Evolutionary conservation across 805 yeast genomes (phyloP), one percentile per base, ranked within the genome.

Genomic region (Yarrowia porcina): DNA sequence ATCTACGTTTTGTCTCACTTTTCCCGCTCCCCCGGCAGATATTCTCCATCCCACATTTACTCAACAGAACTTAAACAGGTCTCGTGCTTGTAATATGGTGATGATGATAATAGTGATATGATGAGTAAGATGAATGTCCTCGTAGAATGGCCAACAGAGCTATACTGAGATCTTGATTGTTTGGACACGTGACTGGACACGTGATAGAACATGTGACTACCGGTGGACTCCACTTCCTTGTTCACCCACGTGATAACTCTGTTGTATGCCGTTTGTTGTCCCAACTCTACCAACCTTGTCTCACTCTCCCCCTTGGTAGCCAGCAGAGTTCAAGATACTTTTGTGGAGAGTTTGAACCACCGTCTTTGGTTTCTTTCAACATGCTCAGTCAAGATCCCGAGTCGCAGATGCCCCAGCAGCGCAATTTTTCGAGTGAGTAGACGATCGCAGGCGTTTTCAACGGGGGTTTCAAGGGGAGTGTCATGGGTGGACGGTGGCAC

Each of bases 361-460:
- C 23, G 39, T 10, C 39, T 49, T 49, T 49, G 56, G 56, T 49
- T 32, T 52, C 59, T 52, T 25, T 52, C 42, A 52, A 35, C 59
- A 52, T 52, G 59, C 59, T 52, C 59, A 52, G 44, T 52, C 44
- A 33, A 35, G 59, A 52, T 52, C 59, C 59, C 44, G 59, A 52
- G 44, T 52, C 59, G 59, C 59, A 52, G 59, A 52, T 52, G 59
- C 59, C 59, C 25, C 59, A 52, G 44, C 59, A 35, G 59, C 59
- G 59, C 33, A 52, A 52, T 52, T 52, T 52, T 36, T 52, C 59
- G 27, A 52, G 59, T 52, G 44, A 52, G 59, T 52, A 18, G n/a
- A n/a, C n/a, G n/a, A n/a, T n/a, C n/a, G n/a, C n/a, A n/a, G n/a
- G n/a, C n/a, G n/a, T n/a, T n/a, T n/a, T n/a, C n/a, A n/a, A n/a